Conservation (phyloP, 2,329 filamentous ascomycete species). For the Gliomastix tumulicola region DNA sequence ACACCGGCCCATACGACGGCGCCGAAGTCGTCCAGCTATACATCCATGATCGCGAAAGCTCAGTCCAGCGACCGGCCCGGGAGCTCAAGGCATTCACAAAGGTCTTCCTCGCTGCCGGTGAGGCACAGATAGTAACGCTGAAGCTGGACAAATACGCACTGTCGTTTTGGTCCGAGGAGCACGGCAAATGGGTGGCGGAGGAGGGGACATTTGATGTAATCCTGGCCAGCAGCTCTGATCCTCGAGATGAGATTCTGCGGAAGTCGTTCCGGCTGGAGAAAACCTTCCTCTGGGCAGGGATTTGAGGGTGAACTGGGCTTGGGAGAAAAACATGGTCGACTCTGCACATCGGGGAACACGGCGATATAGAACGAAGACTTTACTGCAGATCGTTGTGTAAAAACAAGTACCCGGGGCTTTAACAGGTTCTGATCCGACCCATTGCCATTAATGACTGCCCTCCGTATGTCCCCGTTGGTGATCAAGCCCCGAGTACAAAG, state of each 20-base stretch:
- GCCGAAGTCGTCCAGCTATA: slow-evolving; percentile 54
- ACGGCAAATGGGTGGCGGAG: slow-evolving; percentile 4
- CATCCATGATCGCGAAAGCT: slow-evolving; percentile 39
- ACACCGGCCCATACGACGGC: slow-evolving; percentile 48
- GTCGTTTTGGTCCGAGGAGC: slow-evolving; percentile 57
- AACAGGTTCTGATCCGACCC: no score
- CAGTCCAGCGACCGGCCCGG: slow-evolving; percentile 49
- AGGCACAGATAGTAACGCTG: slow-evolving; percentile 50
- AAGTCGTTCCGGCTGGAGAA: neutral
- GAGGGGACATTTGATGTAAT: slow-evolving; percentile 8
- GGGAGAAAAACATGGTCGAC: no score
- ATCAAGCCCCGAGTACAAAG: no score
- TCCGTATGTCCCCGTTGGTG: no score
- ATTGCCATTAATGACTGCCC: no score
- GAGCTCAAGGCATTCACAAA: slow-evolving; percentile 63
- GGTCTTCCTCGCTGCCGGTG: slow-evolving; percentile 51
- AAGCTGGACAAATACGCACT: slow-evolving; percentile 57
- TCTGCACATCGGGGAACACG: no score
- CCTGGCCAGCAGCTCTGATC: slow-evolving; percentile 1
- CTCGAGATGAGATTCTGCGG: neutral
- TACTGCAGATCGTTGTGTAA: no score
- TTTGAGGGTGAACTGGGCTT: no score
- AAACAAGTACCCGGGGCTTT: no score
- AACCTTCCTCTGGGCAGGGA: neutral
- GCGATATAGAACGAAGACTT: no score